Evolutionary conservation across 2,329 filamentous ascomycete species (phyloP), one percentile per base, ranked within the genome.

Genomic region (Pseudogymnoascus sp.): DNA sequence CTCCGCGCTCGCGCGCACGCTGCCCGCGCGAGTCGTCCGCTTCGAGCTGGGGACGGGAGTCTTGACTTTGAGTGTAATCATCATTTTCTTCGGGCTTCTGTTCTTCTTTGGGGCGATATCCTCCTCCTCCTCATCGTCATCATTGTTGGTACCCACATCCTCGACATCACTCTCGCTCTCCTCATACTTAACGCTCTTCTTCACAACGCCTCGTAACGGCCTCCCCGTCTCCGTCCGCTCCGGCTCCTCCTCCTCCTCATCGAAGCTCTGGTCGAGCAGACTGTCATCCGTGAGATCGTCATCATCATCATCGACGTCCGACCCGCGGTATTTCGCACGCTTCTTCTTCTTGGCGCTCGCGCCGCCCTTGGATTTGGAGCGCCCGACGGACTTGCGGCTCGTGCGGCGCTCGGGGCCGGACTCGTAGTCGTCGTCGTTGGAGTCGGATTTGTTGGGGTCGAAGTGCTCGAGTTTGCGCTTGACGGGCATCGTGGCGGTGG

Each of bases 351-450:
- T 65, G 60, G 70, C 71, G n/a, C 71, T 69, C 61, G 70, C 71
- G 14, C 71, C 69, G 34, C 67, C 71, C 63, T 69, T 70, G 64
- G 68, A 59, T 62, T 68, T 67, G 40, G 66, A 61, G 38, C 73
- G 70, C 5, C 46, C 46, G 62, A 74, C 75, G 4, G 77, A 73
- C 31, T 77, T 72, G 23, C 78, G 77, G 4, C 75, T 69, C 62
- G 78, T 79, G 67, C 78, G 81, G 62, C 75, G 75, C 14, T 75
- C 77, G 67, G 81, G 78, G 14, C 74, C 72, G 14, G 85, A 85
- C 64, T 86, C 82, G 70, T 88, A 89, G 72, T 87, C 87, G 67
- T 85, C 84, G 70, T 89, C 86, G 60, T 85, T 82, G 1, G 86
- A 79, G 68, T 89, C 86, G 60, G 86, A 88, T 71, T 85, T 82